Base-by-base conservation (phyloP, 2,329 filamentous ascomycete species). In the Cercospora sp. region DNA sequence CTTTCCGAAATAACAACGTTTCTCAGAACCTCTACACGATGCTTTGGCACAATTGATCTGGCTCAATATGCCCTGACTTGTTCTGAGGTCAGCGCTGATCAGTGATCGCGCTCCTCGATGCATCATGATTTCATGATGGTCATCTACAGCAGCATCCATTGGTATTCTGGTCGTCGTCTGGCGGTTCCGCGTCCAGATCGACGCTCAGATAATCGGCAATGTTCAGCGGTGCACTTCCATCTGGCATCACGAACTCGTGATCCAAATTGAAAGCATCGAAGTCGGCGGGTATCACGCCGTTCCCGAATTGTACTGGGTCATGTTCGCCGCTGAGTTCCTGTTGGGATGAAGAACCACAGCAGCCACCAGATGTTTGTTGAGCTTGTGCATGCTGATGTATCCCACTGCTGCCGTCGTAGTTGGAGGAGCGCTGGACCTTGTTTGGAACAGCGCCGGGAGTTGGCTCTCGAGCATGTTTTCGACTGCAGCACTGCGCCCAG, bases 401-500 rank as follows among this genome's bases (percentile, higher is more conserved):
- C 26, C 62, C 55, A 21, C 32, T 34, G 4, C 26, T 64, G 24
- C 51, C 61, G 26, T 57, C 58, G 49, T 72, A 71, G 18, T 60
- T 63, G 21, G 70, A 66, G 13, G 64, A 70, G 45, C 69, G 66
- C 16, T 67, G 37, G 10, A 72, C 65, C 40, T 73, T 73, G 8
- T 66, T 26, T 18, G 68, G 55, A 18, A 61, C 62, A 10, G 72
- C 70, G 9, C 70, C 60, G 2, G 73, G 69, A 32, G 75, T 72
- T 8, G 69, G 66, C 16, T 73, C 74, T 24, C 75, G 70, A 8
- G 76, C 75, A 66, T 78, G 76, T 66, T 76, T 77, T 9, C 77
- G 72, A 3, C 75, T 74, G 67, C 77, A 78, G 66, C 74, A 76
- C 55, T 77, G 75, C 57, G 75, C 76, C 77, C 77, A 78, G 65